A percentile compares a stretch with the other conserved stretches of the same genome.
These are phyloP conservation scores for Solanum arcanum DNA, from an alignment of 257 asterid species.

Conservation along the genomic window DNA sequence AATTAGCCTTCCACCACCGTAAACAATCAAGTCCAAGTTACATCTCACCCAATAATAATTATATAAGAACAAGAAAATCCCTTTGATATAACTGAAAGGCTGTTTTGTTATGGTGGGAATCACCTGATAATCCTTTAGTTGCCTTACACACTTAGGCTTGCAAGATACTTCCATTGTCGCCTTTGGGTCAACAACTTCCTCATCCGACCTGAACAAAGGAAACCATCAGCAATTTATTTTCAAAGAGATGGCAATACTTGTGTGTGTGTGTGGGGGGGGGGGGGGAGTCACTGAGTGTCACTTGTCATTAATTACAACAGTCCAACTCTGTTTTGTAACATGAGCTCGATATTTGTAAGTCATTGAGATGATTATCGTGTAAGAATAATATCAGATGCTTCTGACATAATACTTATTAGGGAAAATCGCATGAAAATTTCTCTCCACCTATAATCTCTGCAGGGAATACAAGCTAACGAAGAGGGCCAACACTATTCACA, in stretches of 20 bases:
- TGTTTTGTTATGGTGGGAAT: neutral
- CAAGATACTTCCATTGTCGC: constrained; percentile 45
- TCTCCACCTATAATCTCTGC: neutral
- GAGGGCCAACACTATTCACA: neutral
- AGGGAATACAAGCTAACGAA: neutral
- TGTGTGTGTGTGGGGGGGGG: too few relatives aligned
- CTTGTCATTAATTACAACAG: neutral
- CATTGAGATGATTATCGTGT: neutral
- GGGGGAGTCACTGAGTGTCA: neutral
- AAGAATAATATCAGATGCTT: neutral
- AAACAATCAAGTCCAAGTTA: neutral
- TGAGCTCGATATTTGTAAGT: neutral
- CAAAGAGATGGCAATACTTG: neutral
- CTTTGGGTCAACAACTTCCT: constrained; percentile 56
- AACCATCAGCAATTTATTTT: neutral
- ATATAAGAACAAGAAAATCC: neutral
- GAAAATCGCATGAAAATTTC: neutral
- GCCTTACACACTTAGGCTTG: constrained; percentile 58
- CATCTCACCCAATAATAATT: neutral
- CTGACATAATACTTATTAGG: neutral
- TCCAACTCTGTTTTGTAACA: neutral
- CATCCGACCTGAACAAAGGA: constrained; percentile 31
- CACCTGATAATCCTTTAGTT: constrained; percentile 51
- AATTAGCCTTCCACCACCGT: neutral
- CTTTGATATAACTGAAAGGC: neutral